A percentile compares a stretch with the other conserved stretches of the same genome.
Conservation (phyloP, 2,329 filamentous ascomycete species). For the Aureobasidium zeae region DNA sequence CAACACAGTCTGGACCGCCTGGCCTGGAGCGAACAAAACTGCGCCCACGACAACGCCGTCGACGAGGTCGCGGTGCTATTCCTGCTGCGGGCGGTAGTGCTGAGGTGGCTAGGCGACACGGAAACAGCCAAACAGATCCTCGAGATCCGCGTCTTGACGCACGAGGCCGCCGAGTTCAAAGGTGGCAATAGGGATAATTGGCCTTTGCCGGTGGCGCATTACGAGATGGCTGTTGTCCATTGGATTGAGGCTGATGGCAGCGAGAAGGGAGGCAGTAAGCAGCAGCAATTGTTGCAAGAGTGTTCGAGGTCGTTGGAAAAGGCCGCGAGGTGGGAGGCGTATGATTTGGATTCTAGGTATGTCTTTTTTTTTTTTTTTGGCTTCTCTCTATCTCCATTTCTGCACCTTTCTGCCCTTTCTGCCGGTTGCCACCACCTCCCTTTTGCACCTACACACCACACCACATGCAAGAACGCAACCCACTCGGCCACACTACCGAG, state of each 20-base stretch:
- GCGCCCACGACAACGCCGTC: constrained; percentile 45
- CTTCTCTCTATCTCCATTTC: constrained; percentile 1
- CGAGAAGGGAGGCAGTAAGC: constrained; percentile 29
- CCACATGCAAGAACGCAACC: too few species aligned
- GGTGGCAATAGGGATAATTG: constrained; percentile 60
- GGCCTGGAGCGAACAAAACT: constrained; percentile 44
- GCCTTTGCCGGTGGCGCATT: constrained; percentile 63
- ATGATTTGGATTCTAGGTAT: constrained; percentile 59
- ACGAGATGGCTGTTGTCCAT: constrained; percentile 73
- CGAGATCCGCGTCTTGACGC: constrained; percentile 51
- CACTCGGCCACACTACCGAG: too few species aligned
- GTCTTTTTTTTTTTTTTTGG: constrained; percentile 17
- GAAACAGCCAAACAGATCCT: constrained; percentile 57
- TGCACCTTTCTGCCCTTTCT: constrained; percentile 11
- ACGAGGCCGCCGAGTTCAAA: constrained; percentile 47
- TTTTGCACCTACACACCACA: too few species aligned
- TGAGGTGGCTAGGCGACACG: constrained; percentile 51
- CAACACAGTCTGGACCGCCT: constrained; percentile 42
- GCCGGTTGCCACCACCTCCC: not conserved
- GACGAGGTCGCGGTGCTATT: constrained; percentile 58
- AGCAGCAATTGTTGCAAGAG: constrained; percentile 50
- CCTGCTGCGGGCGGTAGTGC: constrained; percentile 56
- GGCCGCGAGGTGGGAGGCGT: constrained; percentile 61
- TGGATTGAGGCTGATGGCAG: constrained; percentile 58
- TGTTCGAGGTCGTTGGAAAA: constrained; percentile 58